phyloP scores from a whole-genome alignment of 78 protist species.

The Dictyostelium capitatum region DNA sequence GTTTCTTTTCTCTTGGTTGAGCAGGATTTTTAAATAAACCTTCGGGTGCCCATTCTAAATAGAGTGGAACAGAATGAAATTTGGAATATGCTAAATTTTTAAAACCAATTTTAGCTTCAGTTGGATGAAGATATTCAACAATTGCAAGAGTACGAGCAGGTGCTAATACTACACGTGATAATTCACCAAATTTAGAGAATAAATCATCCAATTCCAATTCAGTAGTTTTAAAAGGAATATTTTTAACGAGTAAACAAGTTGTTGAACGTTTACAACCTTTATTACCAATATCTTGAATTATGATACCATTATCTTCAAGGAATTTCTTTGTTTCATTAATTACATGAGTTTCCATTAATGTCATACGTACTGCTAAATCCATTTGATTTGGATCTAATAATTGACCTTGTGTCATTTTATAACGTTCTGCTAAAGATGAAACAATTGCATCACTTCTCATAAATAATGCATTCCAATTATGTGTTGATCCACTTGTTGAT shows the following conservation, averaged over 20 bases:
- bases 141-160: constrained; percentile 92
- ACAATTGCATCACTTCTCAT: constrained; percentile 94
- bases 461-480: constrained; percentile 96
- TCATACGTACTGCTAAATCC: constrained; percentile 88
- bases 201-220: constrained; percentile 59
- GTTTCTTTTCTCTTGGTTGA: not conserved
- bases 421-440: constrained; percentile 83
- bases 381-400: constrained; percentile 71
- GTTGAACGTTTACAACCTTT: constrained; percentile 48
- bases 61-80: constrained; percentile 93
- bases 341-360: constrained; percentile 93
- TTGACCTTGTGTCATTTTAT: constrained; percentile 85
- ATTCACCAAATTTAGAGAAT: constrained; percentile 82
- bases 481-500: constrained; percentile 45
- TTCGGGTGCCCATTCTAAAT: constrained; percentile 97
- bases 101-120: constrained; percentile 95
- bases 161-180: constrained; percentile 84
- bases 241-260: constrained; percentile 93
- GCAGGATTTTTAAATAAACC: constrained; percentile 55
- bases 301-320: constrained; percentile 86
- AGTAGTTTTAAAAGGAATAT: constrained; percentile 82
- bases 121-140: constrained; percentile 85
- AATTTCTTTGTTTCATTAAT: constrained; percentile 84
- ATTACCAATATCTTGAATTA: constrained; percentile 77
- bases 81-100: constrained; percentile 90